Evolutionary conservation across 2,329 filamentous ascomycete genomes (phyloP), one percentile per base, ranked within the genome.

Genomic region (Colletotrichum acutatum): DNA sequence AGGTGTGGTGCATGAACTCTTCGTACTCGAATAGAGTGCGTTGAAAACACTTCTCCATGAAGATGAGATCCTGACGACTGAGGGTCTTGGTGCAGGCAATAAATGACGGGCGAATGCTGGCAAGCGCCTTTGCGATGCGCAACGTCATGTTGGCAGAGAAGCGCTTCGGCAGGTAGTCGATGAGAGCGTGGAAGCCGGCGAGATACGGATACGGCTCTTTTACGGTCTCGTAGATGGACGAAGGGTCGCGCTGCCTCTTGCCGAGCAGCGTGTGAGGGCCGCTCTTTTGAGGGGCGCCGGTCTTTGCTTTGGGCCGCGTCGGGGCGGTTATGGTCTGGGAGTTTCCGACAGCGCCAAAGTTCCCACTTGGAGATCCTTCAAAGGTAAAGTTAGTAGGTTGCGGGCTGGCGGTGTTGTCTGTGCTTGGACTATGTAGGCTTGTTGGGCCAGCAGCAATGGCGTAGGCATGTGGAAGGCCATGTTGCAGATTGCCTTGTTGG

Each of bases 31-130:
- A 95, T 12, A 98, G 87, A 0, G 95, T 97, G 49, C 97, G 91
- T 82, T 99, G 97, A 80, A 98, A 95, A 78, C 94, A 97, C 83
- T 97, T 97, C 82, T 99, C 97, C 93, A 98, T 98, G 82, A 98
- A 98, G 26, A 99, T 92, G 32, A 98, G 86, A 82, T 99, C 97
- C 78, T 97, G 93, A 22, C 92, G 88, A 75, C 95, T 95, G 74
- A 98, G 86, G n/a, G 94, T 95, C 78, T 94, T 94, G 24, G 94
- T 97, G 74, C 95, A 97, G 12, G 95, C 92, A 75, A 98, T 96
- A 80, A 99, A 97, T 0, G 95, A 97, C 1, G 97, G 96, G 8
- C 97, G 92, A 77, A 98, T 97, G 57, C 93, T 95, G 7, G 94
- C 93, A 65, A 99, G 88, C 0, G 95, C 93, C 83, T 95, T 94